Evolutionary conservation across 495 filamentous ascomycete genomes (phyloP), one percentile per base, ranked within the genome.

Genomic region (Podospora pseudocomata): DNA sequence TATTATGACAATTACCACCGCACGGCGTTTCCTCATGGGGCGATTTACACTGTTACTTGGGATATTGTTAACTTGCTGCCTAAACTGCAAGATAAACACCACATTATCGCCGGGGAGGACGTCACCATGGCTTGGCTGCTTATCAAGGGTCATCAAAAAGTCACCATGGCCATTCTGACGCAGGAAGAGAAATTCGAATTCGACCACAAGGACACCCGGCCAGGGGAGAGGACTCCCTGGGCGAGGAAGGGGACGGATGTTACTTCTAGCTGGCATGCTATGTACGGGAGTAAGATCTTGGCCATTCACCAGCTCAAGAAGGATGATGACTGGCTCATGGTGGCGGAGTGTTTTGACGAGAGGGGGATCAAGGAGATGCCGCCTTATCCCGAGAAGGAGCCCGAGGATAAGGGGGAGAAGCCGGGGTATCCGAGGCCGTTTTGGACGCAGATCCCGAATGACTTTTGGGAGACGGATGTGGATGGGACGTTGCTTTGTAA

Each of bases 41-140:
- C 64, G 16, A 57, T 65, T 53, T 65, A 65, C 54, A 65, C 64
- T 5, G 64, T 65, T 53, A 49, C 39, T 2, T 49, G 39, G 39
- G 39, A 49, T 11, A 49, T 49, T 16, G 39, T 49, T 11, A 13
- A 30, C 64, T 11, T 65, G 0, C 54, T 65, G 49, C 64, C 64
- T 16, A 57, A 54, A 7, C 64, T 65, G 15, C 64, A 65, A 30
- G 64, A 65, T 30, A 13, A 57, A 20, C 55, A 55, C 64, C 53
- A 65, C 28, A 19, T 65, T 53, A 49, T 65, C n/a, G 64, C 64
- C 16, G 64, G 64, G 53, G 64, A 65, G 53, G 64, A 65, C 26
- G 27, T 65, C 16, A 65, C 64, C 54, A 65, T 65, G 64, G 64
- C 64, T 26, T 65, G 64, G 64, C 64, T 65, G 54, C 26, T 65